Evolutionary conservation across 495 filamentous ascomycete species (phyloP).

Genomic region (Aspergillus campestris): DNA sequence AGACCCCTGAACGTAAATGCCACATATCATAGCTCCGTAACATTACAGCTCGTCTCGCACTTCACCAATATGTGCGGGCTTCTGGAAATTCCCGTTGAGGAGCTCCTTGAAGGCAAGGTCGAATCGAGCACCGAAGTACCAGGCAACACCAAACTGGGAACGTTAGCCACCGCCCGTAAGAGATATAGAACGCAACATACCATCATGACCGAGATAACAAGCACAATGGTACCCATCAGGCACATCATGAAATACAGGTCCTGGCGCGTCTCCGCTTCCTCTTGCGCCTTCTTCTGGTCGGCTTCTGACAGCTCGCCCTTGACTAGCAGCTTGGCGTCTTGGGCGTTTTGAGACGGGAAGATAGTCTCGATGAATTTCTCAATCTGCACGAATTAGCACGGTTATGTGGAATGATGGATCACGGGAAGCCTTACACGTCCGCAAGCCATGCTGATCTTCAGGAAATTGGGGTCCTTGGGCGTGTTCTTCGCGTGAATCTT

Average conservation of each 20-base stretch:
- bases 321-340: constrained; percentile 32
- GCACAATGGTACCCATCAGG: constrained; percentile 51
- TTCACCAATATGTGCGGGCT: constrained; percentile 12
- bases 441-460: constrained; percentile 86
- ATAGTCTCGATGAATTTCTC: constrained; percentile 96
- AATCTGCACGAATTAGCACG: constrained; percentile 49
- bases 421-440: constrained; percentile 57
- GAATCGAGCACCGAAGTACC: constrained; percentile 58
- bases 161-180: constrained; percentile 3
- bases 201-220: constrained; percentile 58
- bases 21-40: constrained; percentile 29
- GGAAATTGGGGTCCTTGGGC: constrained; percentile 84
- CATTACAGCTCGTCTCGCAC: no score
- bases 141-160: constrained; percentile 58
- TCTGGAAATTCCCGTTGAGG: constrained; percentile 37
- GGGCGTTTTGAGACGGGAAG: constrained; percentile 66
- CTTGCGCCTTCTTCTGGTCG: constrained; percentile 39
- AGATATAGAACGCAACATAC: constrained; percentile 33
- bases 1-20: constrained; percentile 11
- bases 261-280: constrained; percentile 42
- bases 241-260: constrained; percentile 55
- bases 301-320: constrained; percentile 32
- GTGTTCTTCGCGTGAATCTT: constrained; percentile 92
- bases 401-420: background rate
- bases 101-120: constrained; percentile 53